Base-by-base conservation (phyloP, 495 filamentous ascomycete species). In the Cercophora samala region DNA sequence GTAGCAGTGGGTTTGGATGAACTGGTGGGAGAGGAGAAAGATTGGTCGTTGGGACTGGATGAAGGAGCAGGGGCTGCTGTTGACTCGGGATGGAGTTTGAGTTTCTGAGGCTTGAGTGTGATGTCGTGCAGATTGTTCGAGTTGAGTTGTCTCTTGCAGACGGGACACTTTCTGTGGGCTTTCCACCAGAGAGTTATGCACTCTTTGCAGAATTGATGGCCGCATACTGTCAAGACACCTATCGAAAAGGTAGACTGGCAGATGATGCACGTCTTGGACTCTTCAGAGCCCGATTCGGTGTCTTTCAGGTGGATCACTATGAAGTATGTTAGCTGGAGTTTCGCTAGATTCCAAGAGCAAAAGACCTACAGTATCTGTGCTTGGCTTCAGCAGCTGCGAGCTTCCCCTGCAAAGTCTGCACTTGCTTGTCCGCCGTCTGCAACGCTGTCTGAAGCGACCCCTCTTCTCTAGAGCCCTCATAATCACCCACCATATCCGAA, bases 221-320 rank as follows among this genome's bases (percentile, higher is more conserved):
- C 94, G 76, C 94, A 99, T 2, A 89, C 84, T 1, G 94, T 97
- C 71, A 99, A 80, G 29, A 93, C 89, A 55, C 94, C 95, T 55
- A 85, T 77, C 70, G 90, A 89, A 74, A 96, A 93, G 5, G 78
- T 68, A 1, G 82, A 80, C 64, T 89, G 87, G 74, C 93, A 97
- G 68, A 97, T 96, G 68, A 94, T 83, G 74, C 93, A 97, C 21
- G 87, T 85, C 53, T 84, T 81, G 21, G 86, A 78, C 67, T 88
- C 84, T 37, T 88, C 70, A n/a, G 83, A 76, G 53, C 77, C 79
- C 5, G 85, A 80, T 19, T 92, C 89, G 0, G 69, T 64, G 24
- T 81, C 75, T 65, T 83, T 79, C 42, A 86, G 71, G 54, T 84
- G 77, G n/a, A 83, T 1, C 26, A 84, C 79, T 83, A 46, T 23